These are phyloP conservation scores for Acrocalymma vagum DNA, from an alignment of 2,329 filamentous ascomycete genomes.

Conservation along the genomic window DNA sequence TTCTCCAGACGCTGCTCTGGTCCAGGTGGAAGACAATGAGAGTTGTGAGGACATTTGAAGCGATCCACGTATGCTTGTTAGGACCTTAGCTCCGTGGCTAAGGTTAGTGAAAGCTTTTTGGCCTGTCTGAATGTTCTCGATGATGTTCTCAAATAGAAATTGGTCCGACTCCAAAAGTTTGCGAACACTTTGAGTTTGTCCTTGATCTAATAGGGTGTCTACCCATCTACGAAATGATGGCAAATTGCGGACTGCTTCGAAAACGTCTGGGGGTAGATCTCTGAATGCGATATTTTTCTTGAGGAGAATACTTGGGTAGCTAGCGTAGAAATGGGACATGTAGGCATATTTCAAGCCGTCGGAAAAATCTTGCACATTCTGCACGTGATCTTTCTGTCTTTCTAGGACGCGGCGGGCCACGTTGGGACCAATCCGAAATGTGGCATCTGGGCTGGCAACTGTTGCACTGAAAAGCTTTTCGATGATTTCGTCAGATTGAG, in stretches of 20 bases:
- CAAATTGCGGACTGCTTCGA: constrained; percentile 73
- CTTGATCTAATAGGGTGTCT: constrained; percentile 51
- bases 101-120: constrained; percentile 54
- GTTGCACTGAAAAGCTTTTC: constrained; percentile 75
- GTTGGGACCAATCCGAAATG: constrained; percentile 69
- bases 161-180: constrained; percentile 68
- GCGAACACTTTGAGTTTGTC: constrained; percentile 54
- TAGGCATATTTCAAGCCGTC: constrained; percentile 79
- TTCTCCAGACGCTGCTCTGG: constrained; percentile 67
- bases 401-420: constrained; percentile 72
- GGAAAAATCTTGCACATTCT: constrained; percentile 76
- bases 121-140: constrained; percentile 41
- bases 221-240: constrained; percentile 66
- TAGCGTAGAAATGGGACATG: constrained; percentile 87
- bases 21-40: constrained; percentile 62
- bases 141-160: constrained; percentile 59
- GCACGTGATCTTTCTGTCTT: constrained; percentile 78
- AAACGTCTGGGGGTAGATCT: constrained; percentile 66
- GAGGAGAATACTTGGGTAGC: constrained; percentile 73
- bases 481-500: constrained; percentile 74
- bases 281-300: constrained; percentile 42
- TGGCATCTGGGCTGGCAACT: constrained; percentile 65
- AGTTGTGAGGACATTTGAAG: constrained; percentile 48
- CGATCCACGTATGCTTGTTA: constrained; percentile 46
- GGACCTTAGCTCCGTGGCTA: constrained; percentile 40